A percentile compares a stretch with the other conserved stretches of the same genome.
phyloP scores from a whole-genome alignment of 208 protist genomes.

The Trypanosoma platydactyli region DNA sequence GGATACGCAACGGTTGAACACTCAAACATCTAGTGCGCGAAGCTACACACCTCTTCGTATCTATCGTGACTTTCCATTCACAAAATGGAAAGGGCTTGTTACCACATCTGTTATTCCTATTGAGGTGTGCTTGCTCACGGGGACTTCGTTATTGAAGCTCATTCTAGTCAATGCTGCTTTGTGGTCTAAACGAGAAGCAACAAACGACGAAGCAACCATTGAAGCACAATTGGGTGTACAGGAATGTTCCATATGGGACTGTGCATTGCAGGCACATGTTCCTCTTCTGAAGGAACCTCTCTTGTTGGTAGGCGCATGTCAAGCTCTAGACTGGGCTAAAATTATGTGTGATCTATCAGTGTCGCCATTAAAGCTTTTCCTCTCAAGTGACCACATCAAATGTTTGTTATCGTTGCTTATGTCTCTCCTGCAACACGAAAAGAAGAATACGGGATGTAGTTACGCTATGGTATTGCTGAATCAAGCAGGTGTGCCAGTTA shows the following conservation, averaged over 20 bases:
- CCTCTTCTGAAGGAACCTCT: conserved; percentile 39
- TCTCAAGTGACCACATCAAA: conserved; percentile 33
- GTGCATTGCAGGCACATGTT: conserved; percentile 33
- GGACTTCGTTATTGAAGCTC: conserved; percentile 38
- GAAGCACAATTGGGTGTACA: conserved; percentile 59
- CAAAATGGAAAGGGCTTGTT: conserved; percentile 50
- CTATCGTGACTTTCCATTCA: conserved; percentile 29
- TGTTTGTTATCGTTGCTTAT: conserved; percentile 7
- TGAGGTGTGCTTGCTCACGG: conserved; percentile 35
- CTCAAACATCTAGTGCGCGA: background rate
- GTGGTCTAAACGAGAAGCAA: conserved; percentile 42
- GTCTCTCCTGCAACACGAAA: conserved; percentile 1
- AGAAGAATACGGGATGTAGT: background rate
- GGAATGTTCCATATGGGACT: conserved; percentile 48
- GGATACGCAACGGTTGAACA: background rate
- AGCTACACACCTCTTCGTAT: background rate
- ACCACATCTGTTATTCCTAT: conserved; percentile 55
- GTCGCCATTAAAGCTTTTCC: conserved; percentile 33
- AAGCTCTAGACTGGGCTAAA: conserved; percentile 19
- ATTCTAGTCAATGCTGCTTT: conserved; percentile 49
- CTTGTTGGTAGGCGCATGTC: conserved; percentile 36
- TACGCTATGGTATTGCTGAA: conserved; percentile 20
- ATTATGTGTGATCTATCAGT: conserved; percentile 33
- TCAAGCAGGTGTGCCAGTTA: conserved; percentile 11
- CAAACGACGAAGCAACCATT: conserved; percentile 29